A percentile compares a stretch with the other conserved stretches of the same genome.
These are phyloP conservation scores for Alisma plantagoaquatica DNA, from an alignment of 106 monocot genomes.

Conservation along the genomic window DNA sequence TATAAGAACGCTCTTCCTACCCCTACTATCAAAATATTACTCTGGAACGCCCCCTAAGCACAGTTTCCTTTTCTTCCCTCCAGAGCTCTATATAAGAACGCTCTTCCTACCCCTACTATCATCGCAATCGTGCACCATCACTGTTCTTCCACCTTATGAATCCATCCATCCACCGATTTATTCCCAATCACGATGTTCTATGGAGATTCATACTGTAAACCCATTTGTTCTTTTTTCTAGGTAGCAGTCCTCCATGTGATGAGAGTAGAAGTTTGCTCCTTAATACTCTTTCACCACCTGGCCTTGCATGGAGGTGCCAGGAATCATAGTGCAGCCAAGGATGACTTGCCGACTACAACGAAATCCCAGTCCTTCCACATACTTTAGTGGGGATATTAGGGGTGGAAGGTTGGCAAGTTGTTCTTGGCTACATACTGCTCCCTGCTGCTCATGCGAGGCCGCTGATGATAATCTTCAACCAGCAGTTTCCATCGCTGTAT, in stretches of 20 bases:
- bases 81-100: not conserved
- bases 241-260: no score
- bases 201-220: not conserved
- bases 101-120: no score
- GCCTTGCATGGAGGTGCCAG: slow-evolving; percentile 49
- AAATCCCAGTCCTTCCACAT: no score
- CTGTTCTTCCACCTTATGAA: not conserved
- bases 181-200: not conserved
- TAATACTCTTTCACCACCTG: no score
- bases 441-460: slow-evolving; percentile 46
- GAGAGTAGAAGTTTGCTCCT: no score
- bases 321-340: slow-evolving; percentile 69
- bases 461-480: slow-evolving; percentile 21
- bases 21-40: no score
- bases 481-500: no score
- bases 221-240: slow-evolving; percentile 12
- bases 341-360: slow-evolving; percentile 73
- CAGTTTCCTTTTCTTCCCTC: no score
- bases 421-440: slow-evolving; percentile 61
- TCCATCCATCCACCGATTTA: not conserved
- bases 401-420: slow-evolving; percentile 73
- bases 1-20: not conserved
- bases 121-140: not conserved
- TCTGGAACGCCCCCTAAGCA: no score
- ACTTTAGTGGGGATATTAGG: no score